Conservation (phyloP, 176 grass and related monocot genomes). For the Hordeum marinum region DNA sequence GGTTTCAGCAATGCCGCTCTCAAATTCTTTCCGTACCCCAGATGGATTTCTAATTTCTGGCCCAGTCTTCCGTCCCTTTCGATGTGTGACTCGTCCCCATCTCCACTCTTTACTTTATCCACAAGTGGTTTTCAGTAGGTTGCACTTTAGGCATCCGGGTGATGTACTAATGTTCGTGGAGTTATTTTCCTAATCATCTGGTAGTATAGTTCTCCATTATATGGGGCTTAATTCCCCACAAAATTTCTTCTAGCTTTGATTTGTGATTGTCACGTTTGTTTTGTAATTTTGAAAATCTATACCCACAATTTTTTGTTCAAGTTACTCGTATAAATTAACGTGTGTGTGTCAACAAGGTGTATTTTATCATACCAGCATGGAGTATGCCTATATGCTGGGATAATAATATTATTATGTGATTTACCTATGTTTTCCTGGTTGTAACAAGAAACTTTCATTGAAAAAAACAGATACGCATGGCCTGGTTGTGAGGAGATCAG, state of each 20-base stretch:
- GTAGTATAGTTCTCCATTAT: background rate
- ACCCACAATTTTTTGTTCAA: background rate
- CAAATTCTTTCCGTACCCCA: background rate
- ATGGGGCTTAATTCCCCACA: background rate
- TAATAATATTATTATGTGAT: background rate
- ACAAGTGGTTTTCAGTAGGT: background rate
- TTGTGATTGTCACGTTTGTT: background rate
- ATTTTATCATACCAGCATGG: background rate
- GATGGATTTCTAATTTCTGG: background rate
- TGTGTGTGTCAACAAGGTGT: background rate
- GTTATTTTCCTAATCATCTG: background rate
- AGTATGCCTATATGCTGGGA: background rate
- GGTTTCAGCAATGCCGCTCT: background rate
- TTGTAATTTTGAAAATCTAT: background rate
- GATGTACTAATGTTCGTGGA: background rate
- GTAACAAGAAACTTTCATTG: background rate
- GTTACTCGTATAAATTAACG: background rate
- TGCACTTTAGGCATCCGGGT: background rate
- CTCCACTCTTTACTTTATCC: background rate
- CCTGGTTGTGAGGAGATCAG: slow-evolving; percentile 46
- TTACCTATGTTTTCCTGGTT: background rate
- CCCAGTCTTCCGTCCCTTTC: background rate
- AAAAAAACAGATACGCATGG: slow-evolving; percentile 32
- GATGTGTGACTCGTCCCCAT: background rate
- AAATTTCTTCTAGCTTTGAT: background rate